Evolutionary conservation across 2,329 filamentous ascomycete genomes (phyloP), one percentile per base, ranked within the genome.

Genomic region (Cytospora schulzeri): DNA sequence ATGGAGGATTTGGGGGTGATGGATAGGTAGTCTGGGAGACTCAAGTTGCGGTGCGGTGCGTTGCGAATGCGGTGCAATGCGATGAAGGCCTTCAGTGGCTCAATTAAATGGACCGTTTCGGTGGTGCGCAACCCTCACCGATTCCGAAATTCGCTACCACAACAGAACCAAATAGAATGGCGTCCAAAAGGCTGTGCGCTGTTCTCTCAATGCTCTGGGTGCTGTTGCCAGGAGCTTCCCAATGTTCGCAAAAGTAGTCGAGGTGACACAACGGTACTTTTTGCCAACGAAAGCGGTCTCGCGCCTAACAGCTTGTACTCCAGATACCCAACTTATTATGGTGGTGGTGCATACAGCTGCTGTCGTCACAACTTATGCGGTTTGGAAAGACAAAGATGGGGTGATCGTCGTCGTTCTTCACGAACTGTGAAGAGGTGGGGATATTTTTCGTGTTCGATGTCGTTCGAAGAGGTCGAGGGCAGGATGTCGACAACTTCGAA

Each of bases 221-320:
- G 52, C 33, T 55, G 52, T 48, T 56, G 55, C 52, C 52, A 62
- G 60, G 60, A 56, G 60, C 60, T 62, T 55, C 50, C 26, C 57
- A 57, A 56, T 38, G 52, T 62, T 60, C 62, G 35, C 57, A 57
- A 57, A 38, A 41, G 51, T 45, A 52, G 63, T 45, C 57, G 38
- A 64, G 63, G 63, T 64, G 45, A 64, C 57, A 61, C 63, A 61
- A 51, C 41, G 17, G 31, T 53, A 51, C 14, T 17, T 41, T 35
- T 45, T 57, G 64, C 60, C 64, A 52, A 59, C 53, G 57, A 51
- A 57, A 57, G 50, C 41, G 50, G 62, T 45, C 50, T 59, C 35
- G 60, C 54, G 60, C 64, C 62, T 60, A 50, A 28, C 51, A 56
- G 57, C 55, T 48, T 29, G 22, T 45, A 19, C 50, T 31, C 56